Base-by-base conservation (phyloP, 1,284 basidiomycete species). In the Rhodotorula sp. region DNA sequence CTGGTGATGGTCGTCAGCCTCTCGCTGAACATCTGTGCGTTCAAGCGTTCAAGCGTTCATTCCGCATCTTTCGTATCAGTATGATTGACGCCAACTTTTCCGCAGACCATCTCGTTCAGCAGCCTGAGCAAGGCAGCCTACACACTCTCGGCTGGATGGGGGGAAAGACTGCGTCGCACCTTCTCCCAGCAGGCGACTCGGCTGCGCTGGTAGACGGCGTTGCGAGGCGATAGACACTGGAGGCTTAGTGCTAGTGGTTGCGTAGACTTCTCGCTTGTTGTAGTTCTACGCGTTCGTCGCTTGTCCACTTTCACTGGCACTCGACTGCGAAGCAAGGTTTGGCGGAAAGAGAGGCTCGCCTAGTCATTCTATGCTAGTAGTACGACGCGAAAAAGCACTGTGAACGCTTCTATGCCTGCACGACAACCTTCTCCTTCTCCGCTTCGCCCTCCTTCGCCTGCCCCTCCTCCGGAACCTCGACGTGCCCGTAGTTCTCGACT, bases 1-100 rank as follows among this genome's bases (percentile, higher is more conserved):
- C 84, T 83, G 73, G 87, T 97, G 57, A 92, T 94, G 82, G 82
- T 89, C 34, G 92, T 95, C 80, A 94, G 92, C 8, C 70, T 77
- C n/a, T 62, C 60, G 7, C 51, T 77, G 24, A 75, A 76, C 54
- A 68, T 76, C 31, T 75, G 70, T 74, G 30, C n/a, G 72, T 34
- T 50, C n/a, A n/a, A n/a, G n/a, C n/a, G n/a, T n/a, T 6, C 26
- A n/a, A 10, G n/a, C 30, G 24, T 10, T 31, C 34, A 4, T 44
- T 34, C 47, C 47, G 3, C 48, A 30, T n/a, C 16, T 28, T 18
- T 20, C 22, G 30, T 24, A 6, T 7, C 10, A 22, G 0, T 30
- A 22, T 16, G 9, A n/a, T 10, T 20, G 30, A 6, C 31, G 22
- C 11, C 34, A 28, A 11, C 0, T 37, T 1, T 6, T 9, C 16